Evolutionary conservation across 139 green algal genomes (phyloP), one percentile per base, ranked within the genome.

Genomic region (Trebouxia sp.): DNA sequence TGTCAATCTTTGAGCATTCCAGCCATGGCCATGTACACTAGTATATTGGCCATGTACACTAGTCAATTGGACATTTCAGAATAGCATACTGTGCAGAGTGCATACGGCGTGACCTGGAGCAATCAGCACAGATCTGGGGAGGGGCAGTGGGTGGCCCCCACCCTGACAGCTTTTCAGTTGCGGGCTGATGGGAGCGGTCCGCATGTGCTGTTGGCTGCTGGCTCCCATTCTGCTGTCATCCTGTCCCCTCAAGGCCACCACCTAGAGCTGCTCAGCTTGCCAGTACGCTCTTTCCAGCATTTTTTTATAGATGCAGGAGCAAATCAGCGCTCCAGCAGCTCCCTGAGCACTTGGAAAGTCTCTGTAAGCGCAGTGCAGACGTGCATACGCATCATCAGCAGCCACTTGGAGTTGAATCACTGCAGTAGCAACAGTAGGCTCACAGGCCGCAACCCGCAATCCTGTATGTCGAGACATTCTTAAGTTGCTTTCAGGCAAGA

Each of bases 191-290:
- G 62, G 37, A 88, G 79, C 1, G 65, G 92, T 17, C 91, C 94
- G 6, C 88, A 78, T 22, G 86, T 80, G 3, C 69, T 96, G 26
- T 76, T 96, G 28, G 94, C 87, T 28, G 85, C 75, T 5, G 90
- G 90, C 20, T 67, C 83, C 22, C 55, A 83, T 14, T 45, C 14
- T 3, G 90, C 86, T 0, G 80, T 81, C 0, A 35, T 98, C 0
- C 47, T 98, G 11, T 94, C 87, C 12, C 87, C 94, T 80, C 87
- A 95, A 62, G 94, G 93, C 8, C 80, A 86, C 37, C 58, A 86
- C 65, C 80, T 97, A 12, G 85, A 87, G 17, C 79, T 65, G 10
- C 80, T 97, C 39, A 85, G 88, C 32, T 75, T 98, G 55, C 92
- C 94, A 0, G 86, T 85, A 7, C 45, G 85, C n/a, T n/a, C n/a